Evolutionary conservation across 2,329 filamentous ascomycete species (phyloP).

Genomic region (Alternaria sp.): DNA sequence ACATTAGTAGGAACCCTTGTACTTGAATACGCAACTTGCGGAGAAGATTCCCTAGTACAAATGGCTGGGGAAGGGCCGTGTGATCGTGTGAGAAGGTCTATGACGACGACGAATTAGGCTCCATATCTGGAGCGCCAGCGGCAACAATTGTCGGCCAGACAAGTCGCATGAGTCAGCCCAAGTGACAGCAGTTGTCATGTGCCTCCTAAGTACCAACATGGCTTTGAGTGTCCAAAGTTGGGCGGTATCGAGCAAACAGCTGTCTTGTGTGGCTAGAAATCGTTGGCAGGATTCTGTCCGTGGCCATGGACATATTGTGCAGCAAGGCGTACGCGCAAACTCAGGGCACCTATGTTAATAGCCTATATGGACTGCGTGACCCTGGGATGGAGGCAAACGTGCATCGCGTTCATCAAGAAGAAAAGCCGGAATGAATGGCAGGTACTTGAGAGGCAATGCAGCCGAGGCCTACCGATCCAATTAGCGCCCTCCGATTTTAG

Average conservation of each 20-base stretch:
- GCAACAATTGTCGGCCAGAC: slow-evolving; percentile 18
- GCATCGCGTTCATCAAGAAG: slow-evolving; percentile 26
- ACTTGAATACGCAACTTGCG: neutral
- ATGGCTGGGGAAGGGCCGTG: slow-evolving; percentile 12
- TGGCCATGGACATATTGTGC: neutral
- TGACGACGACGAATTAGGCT: slow-evolving; percentile 33
- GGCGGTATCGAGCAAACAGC: neutral
- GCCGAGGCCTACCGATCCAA: slow-evolving; percentile 44
- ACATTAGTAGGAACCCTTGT: neutral
- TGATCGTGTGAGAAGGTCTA: slow-evolving; percentile 34
- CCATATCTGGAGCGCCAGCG: slow-evolving; percentile 29
- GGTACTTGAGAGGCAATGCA: slow-evolving; percentile 26
- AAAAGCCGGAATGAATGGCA: slow-evolving; percentile 38
- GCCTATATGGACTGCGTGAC: neutral
- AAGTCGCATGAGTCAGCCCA: neutral
- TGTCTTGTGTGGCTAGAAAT: neutral
- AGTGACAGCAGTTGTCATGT: slow-evolving; percentile 9
- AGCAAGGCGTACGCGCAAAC: neutral
- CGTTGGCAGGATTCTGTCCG: neutral
- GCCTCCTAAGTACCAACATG: neutral
- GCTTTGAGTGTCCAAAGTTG: neutral
- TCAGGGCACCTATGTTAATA: neutral
- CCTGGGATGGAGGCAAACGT: slow-evolving; percentile 16
- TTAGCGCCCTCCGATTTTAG: slow-evolving; percentile 28
- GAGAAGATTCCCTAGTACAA: slow-evolving; percentile 11